Conservation (phyloP, 768 basidiomycete species). For the Filobasidium wieringae region DNA sequence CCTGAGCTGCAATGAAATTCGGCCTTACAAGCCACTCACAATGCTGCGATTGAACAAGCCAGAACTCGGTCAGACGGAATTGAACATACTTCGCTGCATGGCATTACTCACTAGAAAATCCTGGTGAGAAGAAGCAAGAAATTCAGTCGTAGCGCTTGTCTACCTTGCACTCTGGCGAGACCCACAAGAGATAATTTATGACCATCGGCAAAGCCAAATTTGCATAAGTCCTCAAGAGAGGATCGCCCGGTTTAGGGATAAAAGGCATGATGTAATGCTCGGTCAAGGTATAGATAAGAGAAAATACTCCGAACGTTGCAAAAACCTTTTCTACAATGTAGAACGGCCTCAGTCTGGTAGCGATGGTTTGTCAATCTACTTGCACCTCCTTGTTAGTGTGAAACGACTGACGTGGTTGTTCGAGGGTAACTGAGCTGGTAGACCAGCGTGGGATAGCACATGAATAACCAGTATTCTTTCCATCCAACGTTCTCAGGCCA, state of each 20-base stretch:
- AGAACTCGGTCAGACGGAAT: background rate
- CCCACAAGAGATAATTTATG: slow-evolving; percentile 68
- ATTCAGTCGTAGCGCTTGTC: slow-evolving; percentile 45
- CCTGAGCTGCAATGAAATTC: too few species aligned
- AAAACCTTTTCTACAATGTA: slow-evolving; percentile 64
- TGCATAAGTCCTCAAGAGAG: slow-evolving; percentile 50
- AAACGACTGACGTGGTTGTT: slow-evolving; percentile 55
- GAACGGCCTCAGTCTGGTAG: slow-evolving; percentile 46
- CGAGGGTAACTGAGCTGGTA: slow-evolving; percentile 95
- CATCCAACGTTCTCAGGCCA: slow-evolving; percentile 80
- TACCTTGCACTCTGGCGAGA: slow-evolving; percentile 51
- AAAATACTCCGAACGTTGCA: slow-evolving; percentile 93
- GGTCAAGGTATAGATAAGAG: slow-evolving; percentile 65
- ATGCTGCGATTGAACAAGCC: slow-evolving; percentile 23
- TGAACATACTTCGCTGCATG: background rate
- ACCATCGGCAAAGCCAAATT: slow-evolving; percentile 68
- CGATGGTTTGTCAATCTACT: background rate
- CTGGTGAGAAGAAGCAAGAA: slow-evolving; percentile 26
- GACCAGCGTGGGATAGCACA: slow-evolving; percentile 79
- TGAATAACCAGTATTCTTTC: slow-evolving; percentile 71
- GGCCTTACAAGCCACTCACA: too few species aligned
- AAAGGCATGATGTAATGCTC: slow-evolving; percentile 87
- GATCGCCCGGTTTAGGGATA: slow-evolving; percentile 41
- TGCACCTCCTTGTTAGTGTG: background rate
- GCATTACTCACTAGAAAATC: slow-evolving; percentile 36